Conservation (phyloP, 2,329 filamentous ascomycete species). For the Pezicula neosporulosa region DNA sequence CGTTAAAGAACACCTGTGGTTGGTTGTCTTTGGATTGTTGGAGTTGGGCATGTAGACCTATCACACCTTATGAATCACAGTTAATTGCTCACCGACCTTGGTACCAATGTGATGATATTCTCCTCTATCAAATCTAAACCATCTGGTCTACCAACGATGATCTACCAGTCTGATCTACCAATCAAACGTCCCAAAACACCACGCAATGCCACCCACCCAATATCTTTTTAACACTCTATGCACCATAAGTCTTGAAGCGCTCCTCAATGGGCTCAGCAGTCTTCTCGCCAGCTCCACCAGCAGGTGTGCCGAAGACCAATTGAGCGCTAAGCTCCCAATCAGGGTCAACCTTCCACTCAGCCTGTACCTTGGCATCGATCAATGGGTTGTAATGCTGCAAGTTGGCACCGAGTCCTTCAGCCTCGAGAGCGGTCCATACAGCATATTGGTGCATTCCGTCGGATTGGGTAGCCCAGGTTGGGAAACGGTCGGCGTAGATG, state of each 20-base stretch:
- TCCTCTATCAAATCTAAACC: no score
- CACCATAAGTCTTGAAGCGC: conserved; percentile 61
- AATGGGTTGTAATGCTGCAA: conserved; percentile 93
- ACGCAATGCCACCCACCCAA: neutral
- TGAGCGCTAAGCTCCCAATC: conserved; percentile 79
- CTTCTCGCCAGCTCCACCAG: conserved; percentile 59
- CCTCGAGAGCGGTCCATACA: conserved; percentile 78
- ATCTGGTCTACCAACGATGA: no score
- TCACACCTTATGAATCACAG: no score
- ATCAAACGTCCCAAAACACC: no score
- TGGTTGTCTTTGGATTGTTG: no score
- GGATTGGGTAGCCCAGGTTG: conserved; percentile 71
- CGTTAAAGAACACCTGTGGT: no score
- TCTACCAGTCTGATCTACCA: no score
- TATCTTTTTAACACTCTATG: conserved; percentile 7
- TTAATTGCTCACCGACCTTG: no score
- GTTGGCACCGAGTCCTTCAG: conserved; percentile 82
- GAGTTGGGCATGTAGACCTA: no score
- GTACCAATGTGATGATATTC: no score
- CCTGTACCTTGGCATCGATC: conserved; percentile 67
- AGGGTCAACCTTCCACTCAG: conserved; percentile 65
- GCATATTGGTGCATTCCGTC: conserved; percentile 79
- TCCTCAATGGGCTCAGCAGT: conserved; percentile 60
- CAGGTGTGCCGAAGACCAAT: conserved; percentile 73
- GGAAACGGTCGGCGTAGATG: conserved; percentile 76